Evolutionary conservation across 2,329 filamentous ascomycete genomes (phyloP).

Genomic region (Aspergillus pseudonomiae): DNA sequence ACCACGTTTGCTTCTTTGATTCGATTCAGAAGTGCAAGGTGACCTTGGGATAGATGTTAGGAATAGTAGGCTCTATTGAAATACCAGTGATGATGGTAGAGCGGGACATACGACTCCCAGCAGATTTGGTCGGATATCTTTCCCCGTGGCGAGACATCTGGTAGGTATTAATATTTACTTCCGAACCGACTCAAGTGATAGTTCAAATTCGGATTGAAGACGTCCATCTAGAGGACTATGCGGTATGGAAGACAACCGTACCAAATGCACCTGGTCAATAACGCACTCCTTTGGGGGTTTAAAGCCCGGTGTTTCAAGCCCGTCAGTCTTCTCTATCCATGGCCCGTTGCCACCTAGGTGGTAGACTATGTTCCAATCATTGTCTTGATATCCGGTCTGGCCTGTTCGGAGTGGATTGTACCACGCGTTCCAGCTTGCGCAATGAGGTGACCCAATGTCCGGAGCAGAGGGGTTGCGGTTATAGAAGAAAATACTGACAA

Average conservation of each 20-base stretch:
- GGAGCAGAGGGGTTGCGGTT: neutral
- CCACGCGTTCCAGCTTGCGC: slow-evolving; percentile 27
- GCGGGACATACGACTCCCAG: slow-evolving; percentile 51
- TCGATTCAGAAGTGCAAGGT: slow-evolving; percentile 53
- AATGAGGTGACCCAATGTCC: slow-evolving; percentile 9
- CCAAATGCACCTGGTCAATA: slow-evolving; percentile 63
- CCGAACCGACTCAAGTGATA: slow-evolving; percentile 3
- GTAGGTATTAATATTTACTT: neutral
- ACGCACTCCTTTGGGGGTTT: slow-evolving; percentile 52
- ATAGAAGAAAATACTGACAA: slow-evolving; percentile 16
- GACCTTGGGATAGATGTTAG: slow-evolving; percentile 32
- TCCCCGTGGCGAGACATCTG: slow-evolving; percentile 62
- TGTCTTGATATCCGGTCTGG: neutral
- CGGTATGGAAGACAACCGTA: slow-evolving; percentile 27
- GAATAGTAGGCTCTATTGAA: neutral
- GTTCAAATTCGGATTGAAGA: neutral
- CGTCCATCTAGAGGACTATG: neutral
- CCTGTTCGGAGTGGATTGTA: slow-evolving; percentile 14
- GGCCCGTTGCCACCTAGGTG: slow-evolving; percentile 60
- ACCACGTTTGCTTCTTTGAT: slow-evolving; percentile 46
- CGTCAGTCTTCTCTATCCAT: slow-evolving; percentile 55
- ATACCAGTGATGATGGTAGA: neutral
- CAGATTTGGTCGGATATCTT: slow-evolving; percentile 57
- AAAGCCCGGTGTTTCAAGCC: slow-evolving; percentile 38
- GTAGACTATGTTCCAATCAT: slow-evolving; percentile 54